A percentile compares a stretch with the other conserved stretches of the same genome.
Conservation (phyloP, 2,329 filamentous ascomycete species). For the Colletotrichum agaves region DNA sequence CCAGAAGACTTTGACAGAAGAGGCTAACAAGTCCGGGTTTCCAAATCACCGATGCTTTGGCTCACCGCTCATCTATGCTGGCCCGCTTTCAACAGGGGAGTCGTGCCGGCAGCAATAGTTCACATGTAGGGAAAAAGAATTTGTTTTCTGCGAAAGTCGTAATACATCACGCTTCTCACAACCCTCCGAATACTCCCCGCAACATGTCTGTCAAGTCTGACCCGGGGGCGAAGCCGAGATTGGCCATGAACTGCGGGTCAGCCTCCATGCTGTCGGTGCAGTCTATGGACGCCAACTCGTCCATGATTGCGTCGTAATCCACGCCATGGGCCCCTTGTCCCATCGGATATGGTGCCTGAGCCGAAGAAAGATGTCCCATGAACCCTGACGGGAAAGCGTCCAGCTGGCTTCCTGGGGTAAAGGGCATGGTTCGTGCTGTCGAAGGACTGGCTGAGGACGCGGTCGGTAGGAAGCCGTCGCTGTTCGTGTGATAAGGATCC, state of each 20-base stretch:
- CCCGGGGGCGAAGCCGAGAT: constrained; percentile 72
- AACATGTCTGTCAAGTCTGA: constrained; percentile 66
- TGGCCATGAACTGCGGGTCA: constrained; percentile 73
- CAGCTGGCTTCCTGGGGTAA: constrained; percentile 36
- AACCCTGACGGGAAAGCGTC: constrained; percentile 29
- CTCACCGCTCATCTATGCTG: neutral
- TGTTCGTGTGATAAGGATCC: constrained; percentile 25
- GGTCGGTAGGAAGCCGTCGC: constrained; percentile 18
- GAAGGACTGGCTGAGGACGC: constrained; percentile 36
- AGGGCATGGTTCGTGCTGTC: constrained; percentile 35
- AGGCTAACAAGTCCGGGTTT: neutral
- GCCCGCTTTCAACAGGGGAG: neutral
- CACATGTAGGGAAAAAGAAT: neutral
- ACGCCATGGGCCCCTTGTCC: constrained; percentile 41
- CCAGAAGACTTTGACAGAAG: constrained; percentile 5
- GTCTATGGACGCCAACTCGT: constrained; percentile 63
- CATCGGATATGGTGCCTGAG: constrained; percentile 41
- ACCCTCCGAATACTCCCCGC: constrained; percentile 50
- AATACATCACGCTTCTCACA: constrained; percentile 33
- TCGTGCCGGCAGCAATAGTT: neutral
- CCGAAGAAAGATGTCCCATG: constrained; percentile 34
- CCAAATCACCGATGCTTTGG: neutral
- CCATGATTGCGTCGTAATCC: constrained; percentile 64
- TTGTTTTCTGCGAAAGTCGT: constrained; percentile 24
- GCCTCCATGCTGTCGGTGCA: constrained; percentile 60